phyloP scores from a whole-genome alignment of 495 filamentous ascomycete genomes.

The Hypoxylon lenormandii region DNA sequence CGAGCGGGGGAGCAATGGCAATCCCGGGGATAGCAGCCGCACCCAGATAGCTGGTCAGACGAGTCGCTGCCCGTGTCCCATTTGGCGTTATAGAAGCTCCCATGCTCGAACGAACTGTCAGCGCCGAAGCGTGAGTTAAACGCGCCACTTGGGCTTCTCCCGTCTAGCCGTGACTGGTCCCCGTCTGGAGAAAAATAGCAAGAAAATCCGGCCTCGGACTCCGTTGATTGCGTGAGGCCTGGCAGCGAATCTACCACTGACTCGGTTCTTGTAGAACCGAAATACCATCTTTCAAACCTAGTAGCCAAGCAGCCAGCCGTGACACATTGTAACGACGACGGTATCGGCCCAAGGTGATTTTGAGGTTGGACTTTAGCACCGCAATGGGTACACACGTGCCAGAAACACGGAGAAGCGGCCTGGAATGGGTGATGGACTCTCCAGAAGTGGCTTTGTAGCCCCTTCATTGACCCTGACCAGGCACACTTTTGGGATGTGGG shows the following conservation, averaged over 20 bases:
- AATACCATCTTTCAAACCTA: conserved; percentile 34
- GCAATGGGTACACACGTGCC: conserved; percentile 37
- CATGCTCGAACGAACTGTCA: conserved; percentile 2
- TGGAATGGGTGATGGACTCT: conserved; percentile 36
- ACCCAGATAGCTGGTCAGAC: conserved; percentile 3
- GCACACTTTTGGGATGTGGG: conserved; percentile 35
- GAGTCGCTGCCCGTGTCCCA: conserved; percentile 31
- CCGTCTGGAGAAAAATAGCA: conserved; percentile 20
- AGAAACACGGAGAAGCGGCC: conserved; percentile 4
- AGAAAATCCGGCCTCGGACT: conserved; percentile 35
- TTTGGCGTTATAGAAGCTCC: conserved; percentile 17
- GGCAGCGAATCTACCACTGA: conserved; percentile 17
- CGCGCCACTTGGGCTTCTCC: conserved; percentile 11
- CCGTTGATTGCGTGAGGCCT: conserved; percentile 23
- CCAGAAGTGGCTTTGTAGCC: conserved; percentile 38
- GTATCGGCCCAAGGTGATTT: conserved; percentile 5
- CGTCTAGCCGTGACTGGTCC: conserved; percentile 23
- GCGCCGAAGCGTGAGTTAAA: not conserved
- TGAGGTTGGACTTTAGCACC: conserved; percentile 9
- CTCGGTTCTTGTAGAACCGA: conserved; percentile 34
- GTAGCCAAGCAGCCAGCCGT: conserved; percentile 19
- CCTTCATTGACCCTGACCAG: conserved; percentile 40
- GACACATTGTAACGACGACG: conserved; percentile 11
- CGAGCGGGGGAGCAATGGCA: not conserved
- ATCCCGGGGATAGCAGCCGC: conserved; percentile 3